These are phyloP conservation scores for Schoenoplectus tabernaemontani DNA, from an alignment of 202 grass and related monocot genomes.

Conservation along the genomic window DNA sequence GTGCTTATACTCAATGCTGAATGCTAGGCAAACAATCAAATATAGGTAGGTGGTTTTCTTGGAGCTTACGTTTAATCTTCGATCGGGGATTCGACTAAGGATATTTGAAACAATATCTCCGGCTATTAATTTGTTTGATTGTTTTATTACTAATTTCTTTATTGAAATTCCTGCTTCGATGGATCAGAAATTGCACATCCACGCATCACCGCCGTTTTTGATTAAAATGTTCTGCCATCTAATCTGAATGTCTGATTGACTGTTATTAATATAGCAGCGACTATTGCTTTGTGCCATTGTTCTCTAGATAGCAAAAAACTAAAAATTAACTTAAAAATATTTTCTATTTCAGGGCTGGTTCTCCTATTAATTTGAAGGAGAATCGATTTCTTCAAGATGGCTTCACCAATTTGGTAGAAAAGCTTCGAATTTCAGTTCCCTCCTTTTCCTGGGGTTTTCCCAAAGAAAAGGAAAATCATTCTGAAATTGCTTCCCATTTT, in stretches of 20 bases:
- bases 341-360: constrained; percentile 11
- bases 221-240: not conserved
- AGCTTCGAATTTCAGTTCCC: not conserved
- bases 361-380: constrained; percentile 28
- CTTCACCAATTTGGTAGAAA: constrained; percentile 19
- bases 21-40: not conserved
- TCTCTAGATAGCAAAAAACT: constrained; percentile 15
- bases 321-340: constrained; percentile 15
- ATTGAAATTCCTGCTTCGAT: not conserved
- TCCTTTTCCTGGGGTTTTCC: constrained; percentile 1
- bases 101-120: not conserved
- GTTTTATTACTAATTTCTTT: not conserved
- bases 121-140: not conserved
- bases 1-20: not conserved
- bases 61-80: not conserved
- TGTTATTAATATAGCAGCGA: not conserved
- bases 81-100: not conserved
- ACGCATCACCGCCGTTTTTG: not conserved
- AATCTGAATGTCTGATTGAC: not conserved
- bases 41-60: not conserved
- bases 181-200: not conserved
- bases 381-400: constrained; percentile 25
- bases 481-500: not conserved
- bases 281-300: not conserved
- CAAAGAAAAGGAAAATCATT: constrained; percentile 9